Conservation (phyloP, 2,329 filamentous ascomycete species). For the Trichoderma lentiforme region DNA sequence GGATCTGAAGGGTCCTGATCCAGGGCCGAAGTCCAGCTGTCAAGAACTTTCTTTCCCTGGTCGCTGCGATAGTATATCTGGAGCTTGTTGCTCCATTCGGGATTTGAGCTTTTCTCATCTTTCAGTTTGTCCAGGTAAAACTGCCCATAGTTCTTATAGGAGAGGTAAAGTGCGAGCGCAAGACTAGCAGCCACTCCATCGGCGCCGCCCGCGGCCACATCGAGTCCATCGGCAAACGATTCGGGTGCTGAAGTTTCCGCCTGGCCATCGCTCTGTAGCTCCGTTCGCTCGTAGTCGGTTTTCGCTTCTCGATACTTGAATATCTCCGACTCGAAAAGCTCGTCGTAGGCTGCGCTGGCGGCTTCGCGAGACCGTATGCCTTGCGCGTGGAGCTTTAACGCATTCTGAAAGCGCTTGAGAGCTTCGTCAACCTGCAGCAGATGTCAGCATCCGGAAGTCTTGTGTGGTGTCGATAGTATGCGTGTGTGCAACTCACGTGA, state of each 20-base stretch:
- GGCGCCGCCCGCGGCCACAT: conserved; percentile 57
- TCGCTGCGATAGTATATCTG: conserved; percentile 31
- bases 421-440: conserved; percentile 77
- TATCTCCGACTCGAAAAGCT: conserved; percentile 86
- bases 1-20: conserved; percentile 66
- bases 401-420: conserved; percentile 87
- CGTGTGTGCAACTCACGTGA: conserved; percentile 48
- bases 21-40: conserved; percentile 56
- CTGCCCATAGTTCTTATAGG: conserved; percentile 93
- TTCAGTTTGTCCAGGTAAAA: conserved; percentile 70
- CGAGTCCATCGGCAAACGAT: conserved; percentile 49
- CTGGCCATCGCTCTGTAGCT: conserved; percentile 50
- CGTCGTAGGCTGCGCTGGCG: conserved; percentile 76
- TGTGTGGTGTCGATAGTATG: accelerated
- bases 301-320: conserved; percentile 86
- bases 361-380: conserved; percentile 72
- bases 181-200: conserved; percentile 78
- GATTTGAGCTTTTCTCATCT: conserved; percentile 42
- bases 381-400: conserved; percentile 86
- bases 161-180: conserved; percentile 84
- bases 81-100: conserved; percentile 42
- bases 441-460: neutral
- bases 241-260: conserved; percentile 42
- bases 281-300: conserved; percentile 77
- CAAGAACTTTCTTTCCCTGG: conserved; percentile 45